Evolutionary conservation across 495 filamentous ascomycete species (phyloP).

Genomic region (Tricharina praecox): DNA sequence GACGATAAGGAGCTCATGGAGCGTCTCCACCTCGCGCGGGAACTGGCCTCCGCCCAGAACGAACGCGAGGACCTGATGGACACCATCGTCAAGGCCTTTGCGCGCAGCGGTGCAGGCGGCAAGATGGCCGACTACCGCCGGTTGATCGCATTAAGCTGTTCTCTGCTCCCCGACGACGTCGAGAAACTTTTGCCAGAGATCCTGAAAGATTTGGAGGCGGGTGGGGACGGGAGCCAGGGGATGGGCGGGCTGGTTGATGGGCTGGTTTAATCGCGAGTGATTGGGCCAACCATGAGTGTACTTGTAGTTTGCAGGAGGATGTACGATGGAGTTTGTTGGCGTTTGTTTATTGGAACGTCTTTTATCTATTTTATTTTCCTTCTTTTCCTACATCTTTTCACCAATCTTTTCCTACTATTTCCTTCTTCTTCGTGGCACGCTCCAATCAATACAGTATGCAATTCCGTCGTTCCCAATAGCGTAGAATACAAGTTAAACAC

Average conservation of each 20-base stretch:
- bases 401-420: neutral
- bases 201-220: constrained; percentile 26
- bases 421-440: too few relatives aligned
- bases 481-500: too few relatives aligned
- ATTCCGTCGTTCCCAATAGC: too few relatives aligned
- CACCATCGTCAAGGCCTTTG: constrained; percentile 22
- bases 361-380: too few relatives aligned
- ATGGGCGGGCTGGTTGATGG: neutral
- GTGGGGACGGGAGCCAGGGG: constrained; percentile 9
- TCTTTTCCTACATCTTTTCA: neutral
- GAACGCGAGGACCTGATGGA: constrained; percentile 20
- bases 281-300: neutral
- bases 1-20: constrained; percentile 12
- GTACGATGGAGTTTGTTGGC: constrained; percentile 3
- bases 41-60: constrained; percentile 15
- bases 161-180: constrained; percentile 25
- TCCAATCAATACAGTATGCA: too few relatives aligned
- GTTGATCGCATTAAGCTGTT: constrained; percentile 24
- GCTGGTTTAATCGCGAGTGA: too few relatives aligned
- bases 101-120: constrained; percentile 20
- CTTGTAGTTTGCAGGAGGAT: neutral
- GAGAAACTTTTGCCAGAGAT: constrained; percentile 27
- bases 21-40: constrained; percentile 13
- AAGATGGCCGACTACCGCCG: constrained; percentile 27
- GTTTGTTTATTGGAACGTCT: neutral